Evolutionary conservation across 257 asterid species (phyloP), one percentile per base, ranked within the genome.

Genomic region (Ophiorrhiza pumila): DNA sequence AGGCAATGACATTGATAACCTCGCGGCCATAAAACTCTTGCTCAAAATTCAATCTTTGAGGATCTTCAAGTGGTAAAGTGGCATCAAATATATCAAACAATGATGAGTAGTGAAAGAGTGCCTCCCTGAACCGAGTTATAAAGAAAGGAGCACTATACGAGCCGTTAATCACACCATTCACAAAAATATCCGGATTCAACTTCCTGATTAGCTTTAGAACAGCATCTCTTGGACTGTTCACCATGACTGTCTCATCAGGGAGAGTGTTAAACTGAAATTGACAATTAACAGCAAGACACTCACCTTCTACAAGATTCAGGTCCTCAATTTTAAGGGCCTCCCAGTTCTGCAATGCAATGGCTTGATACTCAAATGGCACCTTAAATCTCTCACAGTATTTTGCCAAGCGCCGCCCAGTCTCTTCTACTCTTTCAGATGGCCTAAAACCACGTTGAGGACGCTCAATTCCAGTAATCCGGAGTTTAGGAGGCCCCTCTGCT

Each of bases 51-150:
- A 79, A 71, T 84, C 97, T 89, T 7, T 89, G 81, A 14, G 80
- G 88, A 80, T 81, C 78, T 1, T 89, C 94, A n/a, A 94, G 96
- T 20, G 91, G 81, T 59, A 93, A 18, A 15, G 96, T 89, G 23
- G 92, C 80, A 68, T 93, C 98, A 31, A 89, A 84, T 89, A 93
- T 91, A 76, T 93, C 98, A 80, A 89, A 93, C 67, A 89, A 71
- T 25, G 98, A 85, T 0, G 95, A 91, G 80, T 83, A 91, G 74
- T 91, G 88, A 79, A 87, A 93, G 47, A 93, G 90, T 47, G 97
- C 94, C 83, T 93, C 98, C 80, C 92, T 83, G 82, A 93, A 93
- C 72, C 97, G 89, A 27, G 97, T 91, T n/a, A 85, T 85, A 45
- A 91, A 93, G 82, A 89, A 93, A 15, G 97, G 98, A 50, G 91